Evolutionary conservation across 2,329 filamentous ascomycete species (phyloP), one percentile per base, ranked within the genome.

Genomic region (Neofusicoccum cordaticola): DNA sequence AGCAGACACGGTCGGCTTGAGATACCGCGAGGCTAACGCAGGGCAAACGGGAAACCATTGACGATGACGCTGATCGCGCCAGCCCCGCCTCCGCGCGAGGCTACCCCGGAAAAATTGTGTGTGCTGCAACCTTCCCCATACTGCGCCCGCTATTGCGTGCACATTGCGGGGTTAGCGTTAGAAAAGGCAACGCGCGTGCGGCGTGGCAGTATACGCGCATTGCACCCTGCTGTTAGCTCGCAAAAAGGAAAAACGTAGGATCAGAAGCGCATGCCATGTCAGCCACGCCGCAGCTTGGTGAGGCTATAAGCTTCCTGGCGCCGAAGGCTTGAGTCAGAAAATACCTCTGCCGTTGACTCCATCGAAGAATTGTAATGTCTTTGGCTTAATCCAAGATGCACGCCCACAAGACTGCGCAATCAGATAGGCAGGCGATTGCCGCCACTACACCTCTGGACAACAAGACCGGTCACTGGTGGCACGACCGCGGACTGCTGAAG

Each of bases 401-500:
- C 6, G 48, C 37, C 37, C 61, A 63, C 27, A 52, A 37, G 50
- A 45, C 13, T 17, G 41, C 39, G 13, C 61, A 63, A 5, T 12
- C 31, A 11, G 48, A 63, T 17, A 39, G 61, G 35, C 45, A 63
- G 19, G 61, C 48, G 13, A 9, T 63, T 6, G 61, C 61, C n/a
- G 61, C 61, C 2, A 63, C 61, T 11, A 63, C 48, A 17, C 61
- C 47, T 37, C 17, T 63, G 27, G 50, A 63, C 13, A 63, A 63
- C 48, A 63, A 63, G 31, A 34, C 47, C 2, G 61, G 50, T 9
- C 61, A 52, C 47, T 63, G 61, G 61, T 63, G 61, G 61, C 19
- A 39, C 7, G 61, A 63, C 31, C 48, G 48, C 9, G 61, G 61
- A 39, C 9, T 63, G 15, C 48, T 50, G 35, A 52, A 45, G 17